These are phyloP conservation scores for Murraya koenigii DNA, from an alignment of 345 rosid species.

Conservation along the genomic window DNA sequence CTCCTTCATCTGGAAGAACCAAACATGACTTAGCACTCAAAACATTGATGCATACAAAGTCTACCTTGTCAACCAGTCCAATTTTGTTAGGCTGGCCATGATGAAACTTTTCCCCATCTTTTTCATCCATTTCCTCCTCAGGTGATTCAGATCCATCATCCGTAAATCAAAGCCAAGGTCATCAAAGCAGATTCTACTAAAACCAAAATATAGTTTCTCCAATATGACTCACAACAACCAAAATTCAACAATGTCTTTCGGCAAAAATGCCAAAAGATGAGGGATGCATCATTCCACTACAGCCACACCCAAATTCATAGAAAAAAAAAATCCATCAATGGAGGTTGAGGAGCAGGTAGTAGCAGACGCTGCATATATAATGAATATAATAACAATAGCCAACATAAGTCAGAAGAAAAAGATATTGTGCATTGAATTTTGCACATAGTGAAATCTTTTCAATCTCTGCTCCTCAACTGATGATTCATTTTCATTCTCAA, in stretches of 20 bases:
- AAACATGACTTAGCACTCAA: conserved; percentile 25
- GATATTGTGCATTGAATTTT: too few relatives aligned
- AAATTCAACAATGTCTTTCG: too few relatives aligned
- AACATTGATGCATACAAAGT: conserved; percentile 6
- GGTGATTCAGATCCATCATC: conserved; percentile 53
- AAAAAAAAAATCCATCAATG: background rate
- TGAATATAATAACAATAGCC: too few relatives aligned
- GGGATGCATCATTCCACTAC: background rate
- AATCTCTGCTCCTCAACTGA: too few relatives aligned
- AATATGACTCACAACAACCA: background rate
- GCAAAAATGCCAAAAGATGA: too few relatives aligned
- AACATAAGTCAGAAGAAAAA: too few relatives aligned
- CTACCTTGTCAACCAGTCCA: conserved; percentile 75
- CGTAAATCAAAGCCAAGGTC: conserved; percentile 61
- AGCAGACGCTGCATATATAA: too few relatives aligned
- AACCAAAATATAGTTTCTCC: background rate
- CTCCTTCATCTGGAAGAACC: conserved; percentile 72
- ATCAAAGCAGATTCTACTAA: conserved; percentile 15
- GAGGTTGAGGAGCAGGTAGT: too few relatives aligned
- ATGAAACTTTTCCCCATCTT: conserved; percentile 35
- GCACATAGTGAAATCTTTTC: too few relatives aligned
- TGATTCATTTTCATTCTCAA: conserved; percentile 29
- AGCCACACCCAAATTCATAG: background rate
- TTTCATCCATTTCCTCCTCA: conserved; percentile 49
- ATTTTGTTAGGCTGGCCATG: conserved; percentile 51